Evolutionary conservation across 441 rosid genomes (phyloP).

Genomic region (Populus hybrid): DNA sequence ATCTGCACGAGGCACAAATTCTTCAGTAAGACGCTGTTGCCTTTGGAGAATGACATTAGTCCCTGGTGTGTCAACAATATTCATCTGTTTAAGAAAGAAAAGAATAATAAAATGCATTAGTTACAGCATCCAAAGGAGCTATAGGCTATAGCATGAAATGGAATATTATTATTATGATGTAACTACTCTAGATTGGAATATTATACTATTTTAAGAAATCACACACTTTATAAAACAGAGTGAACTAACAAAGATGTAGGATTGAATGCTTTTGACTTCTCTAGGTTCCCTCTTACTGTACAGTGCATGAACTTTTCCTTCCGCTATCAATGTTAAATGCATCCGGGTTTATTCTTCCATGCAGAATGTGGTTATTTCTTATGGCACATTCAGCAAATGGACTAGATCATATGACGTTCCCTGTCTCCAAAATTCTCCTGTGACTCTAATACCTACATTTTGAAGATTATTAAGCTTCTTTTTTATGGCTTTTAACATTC

Average conservation of each 20-base stretch:
- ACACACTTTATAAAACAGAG: background rate
- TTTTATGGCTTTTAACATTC: background rate
- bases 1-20: slow-evolving; percentile 92
- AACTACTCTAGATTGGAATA: background rate
- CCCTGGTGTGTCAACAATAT: slow-evolving; percentile 90
- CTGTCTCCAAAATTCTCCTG: background rate
- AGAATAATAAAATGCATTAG: slow-evolving; percentile 13
- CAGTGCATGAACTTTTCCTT: background rate
- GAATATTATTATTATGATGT: background rate
- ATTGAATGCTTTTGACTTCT: background rate
- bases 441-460: background rate
- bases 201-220: too few species aligned
- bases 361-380: background rate
- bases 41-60: slow-evolving; percentile 97
- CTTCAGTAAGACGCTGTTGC: slow-evolving; percentile 94
- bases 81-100: slow-evolving; percentile 55
- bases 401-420: background rate
- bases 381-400: background rate
- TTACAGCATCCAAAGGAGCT: slow-evolving; percentile 13
- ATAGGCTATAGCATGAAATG: background rate
- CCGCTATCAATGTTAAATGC: background rate
- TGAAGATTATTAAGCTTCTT: background rate
- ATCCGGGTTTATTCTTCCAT: background rate
- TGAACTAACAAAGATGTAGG: background rate
- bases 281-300: background rate